phyloP scores from a whole-genome alignment of 2,329 filamentous ascomycete genomes.

The Pyrenophora teres region DNA sequence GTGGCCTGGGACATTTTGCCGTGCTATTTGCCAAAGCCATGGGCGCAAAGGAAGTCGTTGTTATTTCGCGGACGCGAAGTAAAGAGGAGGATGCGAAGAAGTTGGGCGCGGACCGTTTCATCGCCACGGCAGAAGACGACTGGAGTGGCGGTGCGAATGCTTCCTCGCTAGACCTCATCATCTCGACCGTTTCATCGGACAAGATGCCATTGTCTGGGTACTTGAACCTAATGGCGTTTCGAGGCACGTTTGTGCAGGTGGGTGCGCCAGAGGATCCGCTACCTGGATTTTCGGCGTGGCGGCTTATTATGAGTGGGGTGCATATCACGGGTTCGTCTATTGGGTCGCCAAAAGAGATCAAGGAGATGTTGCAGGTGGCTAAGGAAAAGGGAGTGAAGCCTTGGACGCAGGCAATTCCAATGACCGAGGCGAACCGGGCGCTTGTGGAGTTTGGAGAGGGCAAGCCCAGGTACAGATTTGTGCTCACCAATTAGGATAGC shows the following conservation, averaged over 20 bases:
- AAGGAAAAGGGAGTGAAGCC: conserved; percentile 63
- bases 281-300: conserved; percentile 61
- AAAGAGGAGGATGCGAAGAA: conserved; percentile 66
- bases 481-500: conserved; percentile 36
- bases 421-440: conserved; percentile 60
- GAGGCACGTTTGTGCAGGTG: conserved; percentile 69
- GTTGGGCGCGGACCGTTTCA: conserved; percentile 69
- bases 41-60: conserved; percentile 69
- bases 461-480: conserved; percentile 55
- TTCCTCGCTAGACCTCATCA: conserved; percentile 64
- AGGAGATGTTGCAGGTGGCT: conserved; percentile 65
- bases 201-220: conserved; percentile 69
- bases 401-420: conserved; percentile 65
- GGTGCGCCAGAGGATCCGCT: conserved; percentile 66
- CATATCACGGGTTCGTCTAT: conserved; percentile 54
- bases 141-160: conserved; percentile 64
- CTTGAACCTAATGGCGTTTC: conserved; percentile 62
- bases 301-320: conserved; percentile 61
- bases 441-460: conserved; percentile 63
- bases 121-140: conserved; percentile 47
- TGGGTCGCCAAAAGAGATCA: conserved; percentile 62
- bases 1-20: conserved; percentile 75
- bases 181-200: conserved; percentile 61
- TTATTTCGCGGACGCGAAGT: conserved; percentile 62
- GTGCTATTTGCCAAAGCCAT: conserved; percentile 73